Evolutionary conservation across 495 filamentous ascomycete species (phyloP).

Genomic region (Hypoxylon perforatum): DNA sequence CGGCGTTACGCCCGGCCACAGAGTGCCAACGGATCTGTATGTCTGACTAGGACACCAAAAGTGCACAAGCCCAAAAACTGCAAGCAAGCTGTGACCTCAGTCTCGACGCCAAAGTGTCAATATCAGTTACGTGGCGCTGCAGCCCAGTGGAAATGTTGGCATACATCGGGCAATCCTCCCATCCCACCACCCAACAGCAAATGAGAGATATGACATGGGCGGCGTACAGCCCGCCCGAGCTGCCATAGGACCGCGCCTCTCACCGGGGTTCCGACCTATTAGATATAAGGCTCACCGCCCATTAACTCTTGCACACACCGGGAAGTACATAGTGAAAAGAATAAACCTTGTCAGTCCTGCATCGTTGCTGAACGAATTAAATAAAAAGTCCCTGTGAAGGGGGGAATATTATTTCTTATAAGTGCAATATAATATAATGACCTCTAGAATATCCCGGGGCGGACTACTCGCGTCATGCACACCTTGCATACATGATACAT

Average conservation of each 20-base stretch:
- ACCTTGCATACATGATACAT: not conserved
- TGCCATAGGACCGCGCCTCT: not conserved
- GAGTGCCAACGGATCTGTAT: not conserved
- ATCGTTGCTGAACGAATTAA: not conserved
- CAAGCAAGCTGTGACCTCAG: no score
- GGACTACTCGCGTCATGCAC: not conserved
- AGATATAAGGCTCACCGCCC: not conserved
- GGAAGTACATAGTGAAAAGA: no score
- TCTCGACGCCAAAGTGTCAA: not conserved
- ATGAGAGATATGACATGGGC: not conserved
- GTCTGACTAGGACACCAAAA: not conserved
- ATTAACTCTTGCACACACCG: not conserved
- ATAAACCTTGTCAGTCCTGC: not conserved
- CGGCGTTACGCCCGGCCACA: not conserved
- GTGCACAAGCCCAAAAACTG: no score
- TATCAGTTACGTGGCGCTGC: not conserved
- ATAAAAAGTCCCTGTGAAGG: not conserved
- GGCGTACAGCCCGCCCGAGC: not conserved
- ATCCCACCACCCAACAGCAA: not conserved
- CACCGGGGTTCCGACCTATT: no score
- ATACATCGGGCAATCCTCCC: no score
- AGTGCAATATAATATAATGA: not conserved
- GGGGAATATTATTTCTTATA: not conserved
- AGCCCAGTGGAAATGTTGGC: not conserved
- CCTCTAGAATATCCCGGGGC: not conserved